phyloP scores from a whole-genome alignment of 345 rosid genomes.

The Lumnitzera racemosa region DNA sequence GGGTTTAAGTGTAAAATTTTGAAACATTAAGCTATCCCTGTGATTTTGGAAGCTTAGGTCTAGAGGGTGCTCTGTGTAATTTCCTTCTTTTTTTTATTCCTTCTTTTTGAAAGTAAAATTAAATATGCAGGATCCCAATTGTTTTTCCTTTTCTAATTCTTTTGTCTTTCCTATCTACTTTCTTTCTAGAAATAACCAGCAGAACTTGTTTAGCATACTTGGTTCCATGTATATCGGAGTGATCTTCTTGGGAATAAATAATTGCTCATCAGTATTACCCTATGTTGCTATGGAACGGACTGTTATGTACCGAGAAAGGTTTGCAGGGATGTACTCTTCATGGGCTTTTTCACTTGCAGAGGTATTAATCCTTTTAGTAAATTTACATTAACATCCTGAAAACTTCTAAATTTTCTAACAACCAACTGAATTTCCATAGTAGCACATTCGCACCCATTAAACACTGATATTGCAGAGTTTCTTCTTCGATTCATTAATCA shows the following conservation, averaged over 20 bases:
- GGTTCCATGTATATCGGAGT: slow-evolving; percentile 45
- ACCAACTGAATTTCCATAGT: no score
- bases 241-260: slow-evolving; percentile 55
- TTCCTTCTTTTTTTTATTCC: no score
- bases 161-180: not conserved
- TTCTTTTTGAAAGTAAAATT: no score
- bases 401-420: not conserved
- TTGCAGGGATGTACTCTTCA: slow-evolving; percentile 80
- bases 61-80: no score
- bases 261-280: slow-evolving; percentile 52
- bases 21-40: no score
- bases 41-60: no score
- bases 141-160: not conserved
- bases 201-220: slow-evolving; percentile 45
- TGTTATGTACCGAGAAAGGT: slow-evolving; percentile 70
- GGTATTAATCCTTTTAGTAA: slow-evolving; percentile 15
- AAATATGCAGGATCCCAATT: not conserved
- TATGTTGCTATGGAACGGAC: slow-evolving; percentile 48
- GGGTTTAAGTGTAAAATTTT: no score
- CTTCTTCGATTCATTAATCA: no score
- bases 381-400: not conserved
- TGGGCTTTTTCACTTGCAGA: slow-evolving; percentile 68
- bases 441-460: no score
- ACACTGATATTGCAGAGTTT: no score
- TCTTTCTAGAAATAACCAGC: slow-evolving; percentile 46